These are phyloP conservation scores for Bimuria novae-zelandiae DNA, from an alignment of 2,329 filamentous ascomycete genomes.

Conservation along the genomic window DNA sequence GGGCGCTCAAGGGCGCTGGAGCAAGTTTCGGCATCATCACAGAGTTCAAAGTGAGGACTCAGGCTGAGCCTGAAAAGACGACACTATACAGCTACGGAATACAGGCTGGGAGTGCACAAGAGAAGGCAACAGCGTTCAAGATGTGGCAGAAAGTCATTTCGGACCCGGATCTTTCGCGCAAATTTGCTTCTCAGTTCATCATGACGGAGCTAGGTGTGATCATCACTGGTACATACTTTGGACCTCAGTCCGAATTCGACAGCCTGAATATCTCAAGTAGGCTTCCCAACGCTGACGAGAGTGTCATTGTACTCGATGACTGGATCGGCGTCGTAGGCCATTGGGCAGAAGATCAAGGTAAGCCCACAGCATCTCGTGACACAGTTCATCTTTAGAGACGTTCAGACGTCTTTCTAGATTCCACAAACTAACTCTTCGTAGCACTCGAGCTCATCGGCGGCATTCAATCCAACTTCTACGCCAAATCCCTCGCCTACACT, in stretches of 20 bases:
- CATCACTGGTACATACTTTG: constrained; percentile 43
- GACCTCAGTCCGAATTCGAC: constrained; percentile 38
- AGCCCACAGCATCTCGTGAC: too few species aligned
- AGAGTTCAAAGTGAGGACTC: constrained; percentile 46
- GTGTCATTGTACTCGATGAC: constrained; percentile 34
- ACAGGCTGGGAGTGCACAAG: constrained; percentile 24
- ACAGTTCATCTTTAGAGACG: too few species aligned
- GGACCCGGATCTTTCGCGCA: constrained; percentile 36
- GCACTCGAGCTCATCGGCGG: constrained; percentile 35
- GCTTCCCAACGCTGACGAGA: constrained; percentile 28
- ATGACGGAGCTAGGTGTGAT: constrained; percentile 37
- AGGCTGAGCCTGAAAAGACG: constrained; percentile 37
- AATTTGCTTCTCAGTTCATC: constrained; percentile 41
- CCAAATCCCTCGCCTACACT: constrained; percentile 42
- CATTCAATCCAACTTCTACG: constrained; percentile 40
- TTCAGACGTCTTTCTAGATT: too few species aligned
- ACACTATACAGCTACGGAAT: constrained; percentile 43
- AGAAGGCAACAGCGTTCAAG: constrained; percentile 40
- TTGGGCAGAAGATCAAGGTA: constrained; percentile 36
- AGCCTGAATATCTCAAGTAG: constrained; percentile 36
- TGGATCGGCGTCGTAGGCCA: constrained; percentile 41
- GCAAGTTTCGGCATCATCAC: constrained; percentile 50
- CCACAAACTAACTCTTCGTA: background rate
- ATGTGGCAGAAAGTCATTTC: constrained; percentile 43
- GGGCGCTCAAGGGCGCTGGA: constrained; percentile 49